Conservation (phyloP, 352 stramenopile species). For the Pythium diclinum region DNA sequence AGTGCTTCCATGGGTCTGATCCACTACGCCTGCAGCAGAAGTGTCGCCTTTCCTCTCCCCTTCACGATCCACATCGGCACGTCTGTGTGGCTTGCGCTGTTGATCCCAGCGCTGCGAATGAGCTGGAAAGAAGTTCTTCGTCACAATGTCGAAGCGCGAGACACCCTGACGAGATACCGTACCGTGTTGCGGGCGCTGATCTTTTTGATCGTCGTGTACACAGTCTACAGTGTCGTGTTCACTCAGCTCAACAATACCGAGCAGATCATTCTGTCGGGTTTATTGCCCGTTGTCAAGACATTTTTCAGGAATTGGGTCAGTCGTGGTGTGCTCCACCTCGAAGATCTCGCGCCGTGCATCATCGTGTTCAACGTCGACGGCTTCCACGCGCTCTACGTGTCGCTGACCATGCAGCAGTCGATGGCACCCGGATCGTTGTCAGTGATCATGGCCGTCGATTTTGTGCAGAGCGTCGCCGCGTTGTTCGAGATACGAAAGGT, state of each 20-base stretch:
- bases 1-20: not conserved
- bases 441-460: constrained; percentile 5
- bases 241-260: not conserved
- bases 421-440: constrained; percentile 9
- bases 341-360: constrained; percentile 23
- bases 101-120: not conserved
- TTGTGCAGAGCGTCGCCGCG: constrained; percentile 3
- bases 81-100: not conserved
- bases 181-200: not conserved
- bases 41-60: not conserved
- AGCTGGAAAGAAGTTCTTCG: not conserved
- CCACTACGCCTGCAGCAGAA: not conserved
- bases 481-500: constrained; percentile 1
- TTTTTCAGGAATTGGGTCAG: constrained; percentile 13
- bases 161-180: not conserved
- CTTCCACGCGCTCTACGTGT: constrained; percentile 31
- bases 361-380: constrained; percentile 36
- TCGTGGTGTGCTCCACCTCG: constrained; percentile 4
- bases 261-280: not conserved
- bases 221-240: not conserved
- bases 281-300: constrained; percentile 14
- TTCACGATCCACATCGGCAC: not conserved
- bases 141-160: not conserved
- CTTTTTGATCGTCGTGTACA: constrained; percentile 1
- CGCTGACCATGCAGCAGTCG: constrained; percentile 34